Base-by-base conservation (phyloP, 2,329 filamentous ascomycete species). In the Paracoccidioides brasiliensis region DNA sequence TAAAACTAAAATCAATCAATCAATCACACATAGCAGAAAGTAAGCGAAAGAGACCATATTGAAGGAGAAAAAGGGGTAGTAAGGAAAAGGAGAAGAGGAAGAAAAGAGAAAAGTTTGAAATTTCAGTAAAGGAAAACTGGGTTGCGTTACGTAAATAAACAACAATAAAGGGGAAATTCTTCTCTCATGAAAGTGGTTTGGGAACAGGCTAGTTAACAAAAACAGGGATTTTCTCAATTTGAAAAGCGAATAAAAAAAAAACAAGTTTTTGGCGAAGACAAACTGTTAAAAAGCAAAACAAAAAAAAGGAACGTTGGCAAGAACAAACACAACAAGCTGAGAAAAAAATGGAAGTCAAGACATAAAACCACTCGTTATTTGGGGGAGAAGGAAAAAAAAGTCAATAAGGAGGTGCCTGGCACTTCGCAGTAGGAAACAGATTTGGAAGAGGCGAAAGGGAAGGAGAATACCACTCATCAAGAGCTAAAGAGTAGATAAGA, bases 381-480 rank as follows among this genome's bases (percentile, higher is more conserved):
- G 22, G 22, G 22, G 22, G 22, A 22, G 22, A 22, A 22, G 22
- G 22, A 37, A 52, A 52, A 37, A 44, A 44, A 30, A 30, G 22
- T 22, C 22, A 22, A 22, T 22, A 45, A n/a, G n/a, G 22, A 45
- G 44, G 35, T 43, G 40, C 30, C 40, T 44, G 12, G 41, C 42
- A 53, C 40, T 41, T 40, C 35, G 33, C 7, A 32, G 15, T 4
- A 45, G 30, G 28, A 32, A 46, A 33, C 28, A 52, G 8, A 32
- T n/a, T 42, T 8, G 8, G 14, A 41, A 38, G 15, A 53, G 28
- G 14, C 7, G 9, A 5, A 38, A 41, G 55, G 55, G 50, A 58
- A 58, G 51, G 41, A 55, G 53, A 65, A 68, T 64, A 60, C 70
- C 66, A 69, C 68, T 63, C 70, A 70, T 72, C 70, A 69, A 71